Evolutionary conservation across 805 yeast genomes (phyloP).

Genomic region (Nakazawaea siamensis): DNA sequence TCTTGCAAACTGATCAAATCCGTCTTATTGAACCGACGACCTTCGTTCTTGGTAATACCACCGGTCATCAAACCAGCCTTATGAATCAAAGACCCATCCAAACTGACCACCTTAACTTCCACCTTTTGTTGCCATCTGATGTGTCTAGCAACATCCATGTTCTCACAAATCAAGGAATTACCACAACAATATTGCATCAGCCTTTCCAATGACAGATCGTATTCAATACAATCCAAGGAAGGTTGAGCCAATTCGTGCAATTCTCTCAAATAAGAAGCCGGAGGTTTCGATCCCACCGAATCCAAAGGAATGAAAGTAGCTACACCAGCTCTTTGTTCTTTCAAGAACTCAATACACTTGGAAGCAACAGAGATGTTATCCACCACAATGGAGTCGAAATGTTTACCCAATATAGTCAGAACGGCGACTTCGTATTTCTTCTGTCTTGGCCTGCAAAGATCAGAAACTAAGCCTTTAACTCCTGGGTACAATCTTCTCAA

Average conservation of each 20-base stretch:
- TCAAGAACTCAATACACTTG: conserved; percentile 67
- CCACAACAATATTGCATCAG: conserved; percentile 81
- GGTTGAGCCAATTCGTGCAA: conserved; percentile 51
- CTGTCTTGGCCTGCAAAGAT: conserved; percentile 70
- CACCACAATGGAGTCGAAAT: conserved; percentile 79
- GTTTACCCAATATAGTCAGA: conserved; percentile 67
- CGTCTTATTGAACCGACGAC: conserved; percentile 64
- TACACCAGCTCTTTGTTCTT: conserved; percentile 77
- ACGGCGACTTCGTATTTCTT: conserved; percentile 68
- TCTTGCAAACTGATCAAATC: conserved; percentile 47
- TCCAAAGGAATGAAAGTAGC: conserved; percentile 88
- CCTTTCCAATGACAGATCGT: conserved; percentile 56
- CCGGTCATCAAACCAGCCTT: conserved; percentile 91
- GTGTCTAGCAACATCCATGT: conserved; percentile 55
- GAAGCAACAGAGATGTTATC: conserved; percentile 68
- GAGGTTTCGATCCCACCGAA: conserved; percentile 50
- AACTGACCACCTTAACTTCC: conserved; percentile 62
- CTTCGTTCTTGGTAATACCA: conserved; percentile 52
- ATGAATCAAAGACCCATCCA: conserved; percentile 81
- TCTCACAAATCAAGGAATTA: conserved; percentile 70
- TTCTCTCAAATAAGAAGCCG: conserved; percentile 46
- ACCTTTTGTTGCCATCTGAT: conserved; percentile 60
- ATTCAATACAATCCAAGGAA: conserved; percentile 66
- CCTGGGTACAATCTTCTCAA: conserved; percentile 76
- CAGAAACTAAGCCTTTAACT: conserved; percentile 74